Evolutionary conservation across 139 green algal species (phyloP), one percentile per base, ranked within the genome.

Genomic region (Micractinium conductrix): DNA sequence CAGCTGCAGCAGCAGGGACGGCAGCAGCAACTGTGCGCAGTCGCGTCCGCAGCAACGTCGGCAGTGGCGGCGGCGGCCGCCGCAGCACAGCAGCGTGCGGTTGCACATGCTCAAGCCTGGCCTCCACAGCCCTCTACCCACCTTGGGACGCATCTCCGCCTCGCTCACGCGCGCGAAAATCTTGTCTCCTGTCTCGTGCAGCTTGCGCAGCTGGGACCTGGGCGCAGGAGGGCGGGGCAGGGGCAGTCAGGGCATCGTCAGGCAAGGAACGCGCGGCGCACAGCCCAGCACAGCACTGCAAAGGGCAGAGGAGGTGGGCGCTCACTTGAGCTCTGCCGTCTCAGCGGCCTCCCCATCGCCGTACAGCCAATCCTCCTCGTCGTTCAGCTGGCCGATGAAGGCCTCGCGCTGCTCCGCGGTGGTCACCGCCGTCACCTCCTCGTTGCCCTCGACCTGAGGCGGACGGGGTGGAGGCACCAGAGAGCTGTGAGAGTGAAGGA

Each of bases 321-420:
- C 79, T 42, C 58, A 87, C 48, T 80, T 50, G 70, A 87, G 88
- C 75, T 88, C 84, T 12, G 58, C 63, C 0, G 89, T 85, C 1
- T 45, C 75, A 42, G 87, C 90, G 14, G 84, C 80, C 35, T 95
- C 96, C 26, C 94, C 96, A 48, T 98, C 95, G 69, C 91, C 93
- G 73, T 98, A 99, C 87, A 99, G 89, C 96, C 96, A 99, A 84
- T 99, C 96, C 91, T 99, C 96, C 14, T 86, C 89, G 8, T 93
- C 93, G 48, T 43, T 92, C 33, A 98, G 90, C 69, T 89, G 69
- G 24, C 55, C 76, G 8, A 69, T 62, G 79, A 98, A 94, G 28
- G 30, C 68, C 19, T 90, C 72, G 21, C 96, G 91, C 90, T 94
- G 84, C 78, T 92, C 93, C 74, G 95, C 90, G 0, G 91, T 98